phyloP scores from a whole-genome alignment of 106 monocot species.

The Cymbidium sinense region DNA sequence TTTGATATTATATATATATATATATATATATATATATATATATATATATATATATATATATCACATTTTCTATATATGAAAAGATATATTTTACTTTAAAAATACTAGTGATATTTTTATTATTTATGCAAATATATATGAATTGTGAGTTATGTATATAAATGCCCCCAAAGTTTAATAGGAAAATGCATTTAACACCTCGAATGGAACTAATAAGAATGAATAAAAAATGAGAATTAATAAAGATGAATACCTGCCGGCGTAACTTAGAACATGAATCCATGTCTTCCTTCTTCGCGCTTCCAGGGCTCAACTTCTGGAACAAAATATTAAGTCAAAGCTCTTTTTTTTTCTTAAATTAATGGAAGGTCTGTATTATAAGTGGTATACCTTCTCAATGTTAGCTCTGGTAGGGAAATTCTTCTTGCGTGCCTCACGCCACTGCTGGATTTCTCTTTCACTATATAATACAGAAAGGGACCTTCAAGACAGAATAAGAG shows the following conservation, averaged over 20 bases:
- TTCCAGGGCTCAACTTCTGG: conserved; percentile 37
- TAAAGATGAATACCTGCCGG: conserved; percentile 49
- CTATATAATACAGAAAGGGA: conserved; percentile 28
- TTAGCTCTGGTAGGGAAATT: conserved; percentile 69
- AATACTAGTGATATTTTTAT: no score
- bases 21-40: no score
- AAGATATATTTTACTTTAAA: no score
- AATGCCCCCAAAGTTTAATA: no score
- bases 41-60: no score
- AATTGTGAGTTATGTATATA: no score
- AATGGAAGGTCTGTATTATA: neutral
- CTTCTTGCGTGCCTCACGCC: conserved; percentile 82
- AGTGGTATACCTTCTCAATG: conserved; percentile 35
- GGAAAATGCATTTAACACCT: neutral
- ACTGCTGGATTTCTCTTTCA: conserved; percentile 57
- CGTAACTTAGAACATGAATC: conserved; percentile 37
- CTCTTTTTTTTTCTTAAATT: neutral
- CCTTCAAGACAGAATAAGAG: conserved; percentile 27
- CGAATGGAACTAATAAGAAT: neutral
- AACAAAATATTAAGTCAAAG: neutral
- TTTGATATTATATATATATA: no score
- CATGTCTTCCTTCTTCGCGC: conserved; percentile 6
- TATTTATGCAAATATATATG: no score
- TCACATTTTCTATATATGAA: no score
- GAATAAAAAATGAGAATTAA: neutral